Base-by-base conservation (phyloP, 2,329 filamentous ascomycete species). In the Aspergillus uvarum region DNA sequence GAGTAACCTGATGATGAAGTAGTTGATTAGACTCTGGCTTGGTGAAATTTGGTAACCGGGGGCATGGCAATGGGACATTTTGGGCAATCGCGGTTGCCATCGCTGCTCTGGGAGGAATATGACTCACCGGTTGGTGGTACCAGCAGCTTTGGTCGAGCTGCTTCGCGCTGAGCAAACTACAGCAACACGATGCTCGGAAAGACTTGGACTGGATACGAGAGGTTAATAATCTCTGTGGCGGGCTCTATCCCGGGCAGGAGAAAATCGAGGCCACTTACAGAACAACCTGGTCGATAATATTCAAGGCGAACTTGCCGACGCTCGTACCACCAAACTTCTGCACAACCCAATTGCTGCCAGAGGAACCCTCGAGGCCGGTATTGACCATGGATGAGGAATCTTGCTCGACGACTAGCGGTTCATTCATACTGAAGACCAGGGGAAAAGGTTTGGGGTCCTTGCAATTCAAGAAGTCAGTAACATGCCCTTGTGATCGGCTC, bases 321-420 rank as follows among this genome's bases (percentile, higher is more conserved):
- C 91, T 96, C 55, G 94, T 99, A 54, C 94, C 94, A 63, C 93
- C 93, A 76, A 96, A 96, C 78, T 97, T 97, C 76, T 96, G 92
- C 54, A 97, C 90, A 31, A 96, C 83, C 93, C 92, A 96, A 65
- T 81, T 79, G 63, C 72, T 71, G 54, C 67, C 65, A 16, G 63
- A 51, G 11, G 61, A 62, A 63, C 64, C 61, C 54, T 52, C 14
- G 47, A 50, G 50, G 54, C 54, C 61, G 59, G 56, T 53, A 59
- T 65, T 66, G 58, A 60, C 49, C 32, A 60, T 55, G 29, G 58
- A 56, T n/a, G 62, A 52, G n/a, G 59, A 49, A 51, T 63, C 61
- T 19, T 57, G 44, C 44, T 63, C 57, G 48, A 56, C 31, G 60
- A 59, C 31, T 61, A 16, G 48, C 51, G 56, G 47, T 47, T 44